Base-by-base conservation (phyloP, 2,329 filamentous ascomycete genomes). In the Pestalotiopsis sp. region DNA sequence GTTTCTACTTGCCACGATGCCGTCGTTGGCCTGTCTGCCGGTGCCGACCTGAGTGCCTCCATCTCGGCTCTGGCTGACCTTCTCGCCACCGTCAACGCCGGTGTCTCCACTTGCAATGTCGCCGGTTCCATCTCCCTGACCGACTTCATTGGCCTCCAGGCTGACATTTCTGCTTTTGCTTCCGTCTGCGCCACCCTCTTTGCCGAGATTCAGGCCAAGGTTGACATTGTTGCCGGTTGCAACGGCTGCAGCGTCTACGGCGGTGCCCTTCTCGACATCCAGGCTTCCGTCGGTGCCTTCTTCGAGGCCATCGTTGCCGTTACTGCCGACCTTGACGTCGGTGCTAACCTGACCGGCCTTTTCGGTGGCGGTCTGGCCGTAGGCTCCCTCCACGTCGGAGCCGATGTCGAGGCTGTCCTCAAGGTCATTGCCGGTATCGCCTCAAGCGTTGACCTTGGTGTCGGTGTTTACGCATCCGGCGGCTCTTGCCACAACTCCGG, bases 341-440 rank as follows among this genome's bases (percentile, higher is more conserved):
- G 49, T 31, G 59, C 59, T 20, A 39, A 39, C 62, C 25, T 38
- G n/a, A 49, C 41, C n/a, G 57, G 39, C 61, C 66, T 69, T 59
- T 36, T 27, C 36, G 61, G 61, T 49, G 36, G 25, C 38, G 61
- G 61, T 39, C 36, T 64, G 11, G 20, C 20, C 39, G 2, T 64
- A 17, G 61, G 39, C 39, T 64, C 61, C 6, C 72, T 80, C 4
- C 14, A 17, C 38, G 76, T 72, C 62, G 74, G 64, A 66, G 65
- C 78, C 68, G 71, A 79, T 70, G 72, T 79, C 38, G 66, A 65
- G 65, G 77, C 74, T 73, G 73, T 77, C 65, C 63, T 75, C 49
- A 70, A 73, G 23, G 60, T 79, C 11, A 71, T 75, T 61, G 74
- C 75, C 52, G 77, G 74, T 17, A 79, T 80, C 55, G 71, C 74